These are phyloP conservation scores for Lanmaoa rubissima DNA, from an alignment of 768 basidiomycete species.

Conservation along the genomic window DNA sequence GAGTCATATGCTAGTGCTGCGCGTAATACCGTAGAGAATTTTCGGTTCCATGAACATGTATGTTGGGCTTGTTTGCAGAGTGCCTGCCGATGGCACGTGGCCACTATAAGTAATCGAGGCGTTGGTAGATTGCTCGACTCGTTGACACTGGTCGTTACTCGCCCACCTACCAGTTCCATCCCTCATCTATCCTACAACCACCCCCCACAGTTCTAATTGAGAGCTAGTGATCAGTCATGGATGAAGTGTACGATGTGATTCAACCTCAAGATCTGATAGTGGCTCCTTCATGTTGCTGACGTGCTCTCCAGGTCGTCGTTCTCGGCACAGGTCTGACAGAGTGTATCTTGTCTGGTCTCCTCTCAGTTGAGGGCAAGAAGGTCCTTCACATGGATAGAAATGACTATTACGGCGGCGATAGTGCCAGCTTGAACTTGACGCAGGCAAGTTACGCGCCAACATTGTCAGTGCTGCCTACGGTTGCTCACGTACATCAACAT, in stretches of 20 bases:
- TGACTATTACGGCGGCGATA: constrained; percentile 98
- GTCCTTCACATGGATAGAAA: constrained; percentile 99
- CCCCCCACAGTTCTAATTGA: constrained; percentile 9
- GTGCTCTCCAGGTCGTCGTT: constrained; percentile 65
- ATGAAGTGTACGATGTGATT: constrained; percentile 96
- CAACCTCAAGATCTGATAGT: constrained; percentile 17
- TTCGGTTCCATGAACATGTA: neutral
- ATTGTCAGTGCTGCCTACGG: neutral
- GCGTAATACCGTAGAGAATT: constrained; percentile 9
- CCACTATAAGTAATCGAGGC: constrained; percentile 28
- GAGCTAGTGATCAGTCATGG: constrained; percentile 56
- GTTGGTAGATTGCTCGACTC: neutral
- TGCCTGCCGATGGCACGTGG: constrained; percentile 25
- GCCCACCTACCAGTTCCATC: constrained; percentile 13
- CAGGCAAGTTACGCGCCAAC: constrained; percentile 58
- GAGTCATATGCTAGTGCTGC: neutral
- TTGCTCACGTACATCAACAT: constrained; percentile 22
- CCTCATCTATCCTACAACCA: constrained; percentile 9
- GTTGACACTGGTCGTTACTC: constrained; percentile 11
- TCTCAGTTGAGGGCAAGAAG: constrained; percentile 99
- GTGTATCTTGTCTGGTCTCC: constrained; percentile 94
- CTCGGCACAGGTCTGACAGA: constrained; percentile 98
- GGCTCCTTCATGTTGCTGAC: constrained; percentile 12
- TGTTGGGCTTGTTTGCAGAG: constrained; percentile 13
- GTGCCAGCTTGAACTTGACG: constrained; percentile 94